Base-by-base conservation (phyloP, 73 alveolate genomes). In the Paramecium tetraurelia region DNA sequence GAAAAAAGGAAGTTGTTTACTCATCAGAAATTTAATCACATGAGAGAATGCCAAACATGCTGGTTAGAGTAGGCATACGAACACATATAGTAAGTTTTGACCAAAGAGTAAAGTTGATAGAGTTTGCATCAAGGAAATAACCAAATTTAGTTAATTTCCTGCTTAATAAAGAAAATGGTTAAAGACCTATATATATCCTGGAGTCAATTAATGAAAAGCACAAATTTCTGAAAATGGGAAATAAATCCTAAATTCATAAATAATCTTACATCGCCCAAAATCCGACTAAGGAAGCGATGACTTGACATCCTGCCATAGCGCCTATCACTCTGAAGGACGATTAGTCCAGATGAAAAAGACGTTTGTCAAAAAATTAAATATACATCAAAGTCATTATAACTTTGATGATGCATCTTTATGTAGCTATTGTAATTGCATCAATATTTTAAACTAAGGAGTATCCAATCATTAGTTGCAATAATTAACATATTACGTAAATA, bases 171-270 rank as follows among this genome's bases (percentile, higher is more conserved):
- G 63, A 36, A 72, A 72, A 72, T 72, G 86, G 5, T 33, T 72
- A 36, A 72, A 36, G 20, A 72, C 53, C 10, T 36, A 72, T 14
- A 72, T 72, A 72, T 36, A 72, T 10, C 86, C 86, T 72, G 86
- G 59, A 36, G 86, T 72, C 38, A 72, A 72, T 38, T 72, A 7
- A 72, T 72, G 86, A 36, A 72, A 72, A 35, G 86, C 86, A 36
- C 86, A 72, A 18, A 72, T 72, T 72, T 72, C 86, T 16, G 86
- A 72, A 72, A 72, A 72, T 35, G 86, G 86, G 20, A 72, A 72
- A 53, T 53, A 53, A 53, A n/a, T n/a, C 69, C 69, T 53, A 53
- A 53, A 0, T 4, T n/a, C 29, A n/a, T 18, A 0, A 16, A 16
- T 16, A 40, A 53, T 36, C 24, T 14, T 33, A 72, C 86, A 72